Conservation (phyloP, 495 filamentous ascomycete species). For the Jackrogersella minutella region DNA sequence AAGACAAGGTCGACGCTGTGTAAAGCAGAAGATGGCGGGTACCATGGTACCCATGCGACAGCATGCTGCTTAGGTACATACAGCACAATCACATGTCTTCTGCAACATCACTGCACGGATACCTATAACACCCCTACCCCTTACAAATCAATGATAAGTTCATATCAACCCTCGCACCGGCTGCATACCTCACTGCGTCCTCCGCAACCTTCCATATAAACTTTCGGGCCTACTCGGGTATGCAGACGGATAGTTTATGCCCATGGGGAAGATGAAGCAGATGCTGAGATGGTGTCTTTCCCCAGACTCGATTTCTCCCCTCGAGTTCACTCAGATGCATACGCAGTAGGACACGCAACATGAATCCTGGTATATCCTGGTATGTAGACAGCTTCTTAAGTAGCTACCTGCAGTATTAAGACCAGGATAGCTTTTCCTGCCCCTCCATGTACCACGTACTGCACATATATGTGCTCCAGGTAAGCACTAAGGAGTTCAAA, state of each 20-base stretch:
- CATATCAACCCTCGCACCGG: constrained; percentile 5
- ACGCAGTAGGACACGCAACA: not conserved
- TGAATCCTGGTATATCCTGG: not conserved
- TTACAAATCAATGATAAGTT: not conserved
- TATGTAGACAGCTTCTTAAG: not conserved
- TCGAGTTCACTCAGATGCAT: not conserved
- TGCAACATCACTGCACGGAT: constrained; percentile 20
- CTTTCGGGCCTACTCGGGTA: constrained; percentile 28
- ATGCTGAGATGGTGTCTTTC: constrained; percentile 8
- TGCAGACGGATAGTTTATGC: constrained; percentile 1
- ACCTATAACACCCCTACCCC: constrained; percentile 7
- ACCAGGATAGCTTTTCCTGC: too few species aligned
- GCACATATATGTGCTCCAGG: not conserved
- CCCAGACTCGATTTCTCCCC: constrained; percentile 6
- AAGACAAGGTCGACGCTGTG: constrained; percentile 3
- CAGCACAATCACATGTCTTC: constrained; percentile 26
- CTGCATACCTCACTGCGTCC: constrained; percentile 6
- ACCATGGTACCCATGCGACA: not conserved
- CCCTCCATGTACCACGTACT: not conserved
- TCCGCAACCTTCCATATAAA: constrained; percentile 22
- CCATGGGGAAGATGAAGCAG: constrained; percentile 29
- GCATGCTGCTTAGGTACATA: constrained; percentile 14
- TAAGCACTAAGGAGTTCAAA: constrained; percentile 36
- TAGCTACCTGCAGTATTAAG: too few species aligned
- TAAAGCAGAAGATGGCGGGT: constrained; percentile 5